phyloP scores from a whole-genome alignment of 2,329 filamentous ascomycete species.

The Mycocentrospora acerina region DNA sequence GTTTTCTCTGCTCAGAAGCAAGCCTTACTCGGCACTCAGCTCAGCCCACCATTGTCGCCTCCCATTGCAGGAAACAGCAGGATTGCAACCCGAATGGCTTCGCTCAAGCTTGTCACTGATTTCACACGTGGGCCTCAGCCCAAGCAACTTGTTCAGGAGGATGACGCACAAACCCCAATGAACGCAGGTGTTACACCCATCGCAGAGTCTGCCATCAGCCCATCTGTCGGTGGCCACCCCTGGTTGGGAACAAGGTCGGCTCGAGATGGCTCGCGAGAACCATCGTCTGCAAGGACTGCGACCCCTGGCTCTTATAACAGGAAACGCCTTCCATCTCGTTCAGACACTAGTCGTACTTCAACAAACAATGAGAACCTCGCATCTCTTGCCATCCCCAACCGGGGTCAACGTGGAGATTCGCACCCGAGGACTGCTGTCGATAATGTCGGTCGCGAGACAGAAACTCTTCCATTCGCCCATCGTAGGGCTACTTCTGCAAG shows the following conservation, averaged over 20 bases:
- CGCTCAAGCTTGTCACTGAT: slow-evolving; percentile 87
- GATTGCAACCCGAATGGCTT: slow-evolving; percentile 73
- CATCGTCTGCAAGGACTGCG: slow-evolving; percentile 52
- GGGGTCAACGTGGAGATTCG: slow-evolving; percentile 32
- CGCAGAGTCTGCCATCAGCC: slow-evolving; percentile 66
- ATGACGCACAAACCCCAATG: slow-evolving; percentile 69
- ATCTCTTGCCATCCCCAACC: slow-evolving; percentile 38
- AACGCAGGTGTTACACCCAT: slow-evolving; percentile 85
- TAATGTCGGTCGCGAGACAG: slow-evolving; percentile 45
- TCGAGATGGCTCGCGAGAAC: slow-evolving; percentile 42
- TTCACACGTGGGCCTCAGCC: slow-evolving; percentile 60
- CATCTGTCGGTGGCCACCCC: slow-evolving; percentile 53
- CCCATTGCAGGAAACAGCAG: slow-evolving; percentile 59
- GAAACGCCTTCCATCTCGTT: slow-evolving; percentile 61
- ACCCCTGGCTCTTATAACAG: slow-evolving; percentile 66
- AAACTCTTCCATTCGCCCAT: slow-evolving; percentile 42
- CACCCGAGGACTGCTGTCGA: slow-evolving; percentile 38
- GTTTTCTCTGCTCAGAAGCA: slow-evolving; percentile 58
- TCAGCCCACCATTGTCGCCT: slow-evolving; percentile 74
- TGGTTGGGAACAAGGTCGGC: slow-evolving; percentile 41
- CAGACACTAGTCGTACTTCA: slow-evolving; percentile 32
- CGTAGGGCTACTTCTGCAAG: slow-evolving; percentile 48
- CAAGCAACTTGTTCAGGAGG: slow-evolving; percentile 67
- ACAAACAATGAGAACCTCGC: slow-evolving; percentile 38
- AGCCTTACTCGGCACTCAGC: slow-evolving; percentile 52